These are phyloP conservation scores for Backusella parvicylindrica DNA, from an alignment of 192 early-diverging fungal species.

Conservation along the genomic window DNA sequence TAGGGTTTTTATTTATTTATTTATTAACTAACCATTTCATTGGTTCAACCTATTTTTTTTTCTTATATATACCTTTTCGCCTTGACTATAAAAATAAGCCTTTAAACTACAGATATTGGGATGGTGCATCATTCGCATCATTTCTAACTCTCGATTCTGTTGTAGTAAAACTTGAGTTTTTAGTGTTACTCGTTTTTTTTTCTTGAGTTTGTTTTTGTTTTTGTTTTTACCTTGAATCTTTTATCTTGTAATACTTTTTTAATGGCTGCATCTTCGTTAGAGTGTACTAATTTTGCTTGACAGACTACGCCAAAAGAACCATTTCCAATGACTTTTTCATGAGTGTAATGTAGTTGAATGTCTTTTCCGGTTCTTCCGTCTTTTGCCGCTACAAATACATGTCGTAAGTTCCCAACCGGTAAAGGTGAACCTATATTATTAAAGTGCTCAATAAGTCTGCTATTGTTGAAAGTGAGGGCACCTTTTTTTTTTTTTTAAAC, in stretches of 20 bases:
- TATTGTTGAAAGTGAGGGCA: not conserved
- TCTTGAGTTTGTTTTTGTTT: not conserved
- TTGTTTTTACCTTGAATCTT: constrained; percentile 82
- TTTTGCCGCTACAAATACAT: constrained; percentile 63
- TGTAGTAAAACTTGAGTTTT: too few species aligned
- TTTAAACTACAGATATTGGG: constrained; percentile 89
- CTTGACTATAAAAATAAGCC: constrained; percentile 94
- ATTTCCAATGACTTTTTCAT: constrained; percentile 93
- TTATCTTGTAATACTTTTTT: constrained; percentile 99
- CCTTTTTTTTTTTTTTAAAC: not conserved
- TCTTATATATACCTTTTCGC: constrained; percentile 64
- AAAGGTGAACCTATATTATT: not conserved
- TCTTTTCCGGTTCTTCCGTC: constrained; percentile 85
- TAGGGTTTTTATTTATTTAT: too few species aligned
- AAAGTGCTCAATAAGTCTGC: not conserved
- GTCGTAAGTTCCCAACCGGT: not conserved
- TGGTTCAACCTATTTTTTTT: not conserved
- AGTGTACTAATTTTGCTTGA: constrained; percentile 84
- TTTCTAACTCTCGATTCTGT: constrained; percentile 92
- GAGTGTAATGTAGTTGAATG: constrained; percentile 84
- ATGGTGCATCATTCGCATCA: constrained; percentile 90
- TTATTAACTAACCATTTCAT: not conserved
- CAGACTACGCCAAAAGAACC: constrained; percentile 98
- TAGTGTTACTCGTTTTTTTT: not conserved
- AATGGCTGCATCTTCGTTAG: constrained; percentile 85